Evolutionary conservation across 257 asterid species (phyloP), one percentile per base, ranked within the genome.

Genomic region (Ballota nigra): DNA sequence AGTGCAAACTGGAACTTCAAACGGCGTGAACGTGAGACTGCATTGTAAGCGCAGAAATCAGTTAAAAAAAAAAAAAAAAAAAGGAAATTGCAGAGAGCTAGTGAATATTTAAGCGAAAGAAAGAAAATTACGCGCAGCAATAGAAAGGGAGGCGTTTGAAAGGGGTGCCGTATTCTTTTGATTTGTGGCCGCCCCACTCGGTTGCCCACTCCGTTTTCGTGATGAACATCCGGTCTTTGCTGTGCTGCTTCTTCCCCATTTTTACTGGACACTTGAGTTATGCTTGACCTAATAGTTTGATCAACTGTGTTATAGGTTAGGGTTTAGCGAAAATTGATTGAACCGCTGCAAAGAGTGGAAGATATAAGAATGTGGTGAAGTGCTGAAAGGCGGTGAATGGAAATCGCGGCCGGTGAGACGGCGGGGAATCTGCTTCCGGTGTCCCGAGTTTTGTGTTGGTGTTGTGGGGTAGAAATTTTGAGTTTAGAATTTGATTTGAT

Each of bases 121-220:
- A 31, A 47, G 55, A 8, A 6, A 65, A 70, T 71, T 77, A 91
- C 99, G 95, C 96, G 98, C 99, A 95, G 96, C 99, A 95, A 71
- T 95, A 89, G 84, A 88, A 95, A 13, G 99, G 98, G 19, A 91
- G 96, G 65, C 97, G 96, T 80, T 94, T 88, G 82, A 89, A 95
- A 34, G 89, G 92, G 43, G 92, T 80, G 40, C 92, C 89, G 51
- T 69, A 53, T 82, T 95, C 97, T 80, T 92, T 89, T 72, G 98
- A 92, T 82, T 95, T 95, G 12, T 98, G 97, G 52, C 99, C 99
- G 51, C 99, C 99, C 99, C 99, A 95, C 66, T 95, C 99, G 62
- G 98, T 95, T 57, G 99, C 99, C 99, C 99, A 95, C 85, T 95
- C 99, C 58, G 98, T 94, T 80, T 89, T 94, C 26, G 99, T 94